Base-by-base conservation (phyloP, 352 stramenopile species). In the Pythium guiyangense region DNA sequence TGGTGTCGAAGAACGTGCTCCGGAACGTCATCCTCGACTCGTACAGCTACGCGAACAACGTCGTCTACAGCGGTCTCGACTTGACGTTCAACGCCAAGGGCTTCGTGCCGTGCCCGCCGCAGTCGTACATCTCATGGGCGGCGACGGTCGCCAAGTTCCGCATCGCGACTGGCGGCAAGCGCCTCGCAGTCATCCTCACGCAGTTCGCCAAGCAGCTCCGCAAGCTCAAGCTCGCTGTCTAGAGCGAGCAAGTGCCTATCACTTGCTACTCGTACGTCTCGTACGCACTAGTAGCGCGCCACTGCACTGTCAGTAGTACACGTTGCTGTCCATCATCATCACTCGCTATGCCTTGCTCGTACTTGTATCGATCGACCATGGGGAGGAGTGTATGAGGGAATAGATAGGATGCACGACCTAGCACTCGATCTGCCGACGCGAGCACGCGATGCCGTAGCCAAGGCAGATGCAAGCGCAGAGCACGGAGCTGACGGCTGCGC, bases 401-500 rank as follows among this genome's bases (percentile, higher is more conserved):
- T 37, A 37, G 31, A 37, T 37, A 37, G 31, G 31, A 37, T 37
- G 31, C 31, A 37, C 4, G 31, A 1, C 1, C 31, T 37, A 37
- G 31, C 31, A 37, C 31, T 37, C 31, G 8, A 37, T 37, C 31
- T 44, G 52, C 49, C 56, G 26, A 31, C 57, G 52, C 12, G 59
- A 64, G 44, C 74, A 74, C 29, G 63, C 77, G 43, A 88, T 74
- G 22, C 40, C 52, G 49, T 76, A 85, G 12, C 79, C 79, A 1
- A 85, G 66, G 42, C 66, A 71, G 40, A 86, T 58, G 52, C 74
- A 83, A 25, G 64, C 73, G 64, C 83, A 86, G 49, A 89, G 67
- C 48, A 84, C 69, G 0, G 67, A 77, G 9, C 52, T 68, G 12
- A 84, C 69, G 9, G 74, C 71, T 51, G 78, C 67, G 44, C 79